These are phyloP conservation scores for Aspergillus versicolor DNA, from an alignment of 2,329 filamentous ascomycete species.

Conservation along the genomic window DNA sequence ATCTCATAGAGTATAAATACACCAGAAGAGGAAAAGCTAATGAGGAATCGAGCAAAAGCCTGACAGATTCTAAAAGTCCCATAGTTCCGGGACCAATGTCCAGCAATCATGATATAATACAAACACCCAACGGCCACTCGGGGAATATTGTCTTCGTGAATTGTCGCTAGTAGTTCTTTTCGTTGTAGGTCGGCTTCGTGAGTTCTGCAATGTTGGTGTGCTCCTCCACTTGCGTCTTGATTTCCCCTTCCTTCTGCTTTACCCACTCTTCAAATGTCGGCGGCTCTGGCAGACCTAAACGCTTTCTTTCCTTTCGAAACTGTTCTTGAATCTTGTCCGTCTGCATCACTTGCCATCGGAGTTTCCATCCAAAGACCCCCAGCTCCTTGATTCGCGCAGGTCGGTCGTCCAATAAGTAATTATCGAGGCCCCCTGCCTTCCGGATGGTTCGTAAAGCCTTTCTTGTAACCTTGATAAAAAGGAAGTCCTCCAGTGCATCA, in stretches of 20 bases:
- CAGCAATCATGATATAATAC: constrained; percentile 22
- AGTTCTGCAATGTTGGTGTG: constrained; percentile 32
- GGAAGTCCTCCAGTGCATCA: constrained; percentile 41
- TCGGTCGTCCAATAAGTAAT: constrained; percentile 83
- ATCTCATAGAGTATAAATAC: constrained; percentile 32
- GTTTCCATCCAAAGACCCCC: constrained; percentile 83
- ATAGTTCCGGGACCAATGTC: constrained; percentile 1
- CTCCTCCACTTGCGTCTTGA: constrained; percentile 39
- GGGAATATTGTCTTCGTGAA: not conserved
- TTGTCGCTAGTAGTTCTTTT: constrained; percentile 26
- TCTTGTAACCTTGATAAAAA: constrained; percentile 48
- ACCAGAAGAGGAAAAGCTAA: constrained; percentile 22
- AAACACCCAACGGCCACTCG: constrained; percentile 14
- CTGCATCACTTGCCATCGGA: constrained; percentile 89
- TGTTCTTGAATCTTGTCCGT: constrained; percentile 64
- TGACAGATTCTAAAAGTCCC: not conserved
- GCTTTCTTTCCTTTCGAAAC: constrained; percentile 64
- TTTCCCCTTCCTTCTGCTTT: constrained; percentile 42
- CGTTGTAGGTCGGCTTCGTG: constrained; percentile 33
- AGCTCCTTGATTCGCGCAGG: constrained; percentile 77
- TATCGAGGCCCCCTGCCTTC: constrained; percentile 84
- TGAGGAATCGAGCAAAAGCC: constrained; percentile 23
- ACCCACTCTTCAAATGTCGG: constrained; percentile 44
- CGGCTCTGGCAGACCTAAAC: constrained; percentile 62
- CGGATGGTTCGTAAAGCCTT: constrained; percentile 61